Evolutionary conservation across 345 rosid genomes (phyloP), one percentile per base, ranked within the genome.

Genomic region (Pistacia integerrima): DNA sequence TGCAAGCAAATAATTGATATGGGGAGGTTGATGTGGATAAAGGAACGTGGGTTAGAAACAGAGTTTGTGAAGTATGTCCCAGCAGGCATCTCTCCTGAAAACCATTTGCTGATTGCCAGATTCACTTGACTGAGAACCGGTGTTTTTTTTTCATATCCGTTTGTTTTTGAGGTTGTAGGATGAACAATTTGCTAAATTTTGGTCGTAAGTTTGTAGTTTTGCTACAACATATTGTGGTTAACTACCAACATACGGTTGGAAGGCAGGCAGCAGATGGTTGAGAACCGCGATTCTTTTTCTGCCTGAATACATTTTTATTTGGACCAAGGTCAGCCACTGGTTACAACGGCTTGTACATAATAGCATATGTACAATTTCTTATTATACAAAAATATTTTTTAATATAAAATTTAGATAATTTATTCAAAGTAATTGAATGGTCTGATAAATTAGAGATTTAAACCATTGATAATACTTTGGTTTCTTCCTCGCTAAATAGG

Each of bases 1-100:
- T 95, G 99, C 85, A 95, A 95, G 81, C 90, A 88, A 85, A 89
- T 93, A 11, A 86, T 95, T 4, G 99, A 95, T 78, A 64, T 74
- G 4, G 97, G 99, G 78, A 93, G 98, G 86, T 77, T 90, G 86
- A 84, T 77, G 84, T 93, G 98, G 96, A 83, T 85, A 61, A 87
- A 78, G 79, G 87, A 88, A 54, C 81, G 55, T 38, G 91, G 90
- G 10, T 75, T 95, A 41, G 85, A 83, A 17, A 70, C 94, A 0
- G 82, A 82, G 74, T 81, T 95, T 18, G 86, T 95, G 12, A 95
- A 92, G 83, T 95, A 93, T 67, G 94, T 90, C 10, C 91, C 96
- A 16, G 64, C 89, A 20, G 85, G 78, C 79, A 81, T 92, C 72
- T 95, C 98, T 1, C 99, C 98, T 0, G 99, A 93, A 85, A 93